Percentiles rank a stretch among this genome's conserved stretches.
These are phyloP conservation scores for Fusarium temperatum DNA, from an alignment of 2,329 filamentous ascomycete species.

Conservation along the genomic window DNA sequence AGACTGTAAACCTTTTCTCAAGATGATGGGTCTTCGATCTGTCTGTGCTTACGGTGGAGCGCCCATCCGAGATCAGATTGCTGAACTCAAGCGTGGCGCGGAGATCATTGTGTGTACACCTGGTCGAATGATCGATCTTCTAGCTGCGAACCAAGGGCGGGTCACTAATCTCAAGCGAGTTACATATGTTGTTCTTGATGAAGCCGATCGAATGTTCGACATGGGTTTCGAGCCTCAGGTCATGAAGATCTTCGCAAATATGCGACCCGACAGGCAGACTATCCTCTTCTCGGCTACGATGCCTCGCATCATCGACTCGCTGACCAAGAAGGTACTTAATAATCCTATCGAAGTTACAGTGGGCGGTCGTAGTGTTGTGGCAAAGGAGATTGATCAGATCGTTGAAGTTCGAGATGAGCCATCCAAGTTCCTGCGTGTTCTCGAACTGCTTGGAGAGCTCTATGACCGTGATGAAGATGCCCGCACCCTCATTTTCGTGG, in stretches of 20 bases:
- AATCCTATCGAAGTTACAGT: conserved; percentile 92
- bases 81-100: conserved; percentile 91
- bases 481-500: conserved; percentile 89
- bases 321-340: conserved; percentile 87
- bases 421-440: conserved; percentile 82
- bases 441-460: conserved; percentile 87
- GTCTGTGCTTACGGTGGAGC: conserved; percentile 95
- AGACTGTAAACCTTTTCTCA: conserved; percentile 94
- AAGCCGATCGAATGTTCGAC: conserved; percentile 99
- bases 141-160: conserved; percentile 92
- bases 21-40: conserved; percentile 82
- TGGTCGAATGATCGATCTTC: conserved; percentile 92
- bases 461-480: conserved; percentile 91
- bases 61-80: conserved; percentile 97
- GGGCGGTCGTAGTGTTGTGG: conserved; percentile 86
- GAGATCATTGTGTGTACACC: conserved; percentile 96
- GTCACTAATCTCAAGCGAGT: conserved; percentile 91
- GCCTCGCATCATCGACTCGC: conserved; percentile 88
- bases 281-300: conserved; percentile 97
- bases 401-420: conserved; percentile 87
- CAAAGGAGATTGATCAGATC: conserved; percentile 90
- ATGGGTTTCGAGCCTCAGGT: conserved; percentile 99
- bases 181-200: conserved; percentile 94
- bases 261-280: conserved; percentile 91
- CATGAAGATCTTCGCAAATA: conserved; percentile 92